Percentiles rank a stretch among this genome's conserved stretches.
Conservation (phyloP, 208 protist genomes). For the Leishmania mexicana region DNA sequence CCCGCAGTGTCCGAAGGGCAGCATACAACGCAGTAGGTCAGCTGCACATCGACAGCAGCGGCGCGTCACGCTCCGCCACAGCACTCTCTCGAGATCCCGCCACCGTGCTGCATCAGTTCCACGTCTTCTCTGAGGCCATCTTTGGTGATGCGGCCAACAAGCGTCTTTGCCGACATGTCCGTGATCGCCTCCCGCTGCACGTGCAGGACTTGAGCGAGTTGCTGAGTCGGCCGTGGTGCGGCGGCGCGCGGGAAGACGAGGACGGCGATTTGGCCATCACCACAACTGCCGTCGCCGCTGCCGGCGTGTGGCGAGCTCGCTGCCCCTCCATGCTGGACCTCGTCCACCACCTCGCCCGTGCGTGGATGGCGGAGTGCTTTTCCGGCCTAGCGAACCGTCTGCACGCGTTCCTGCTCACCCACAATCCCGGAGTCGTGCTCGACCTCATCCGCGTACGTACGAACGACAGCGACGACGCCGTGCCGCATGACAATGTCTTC, state of each 20-base stretch:
- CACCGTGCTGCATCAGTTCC: conserved; percentile 1
- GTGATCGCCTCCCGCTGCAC: conserved; percentile 27
- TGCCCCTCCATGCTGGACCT: conserved; percentile 39
- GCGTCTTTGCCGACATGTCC: conserved; percentile 18
- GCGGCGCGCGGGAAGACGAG: not conserved
- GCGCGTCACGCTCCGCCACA: not conserved
- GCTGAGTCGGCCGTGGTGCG: conserved; percentile 19
- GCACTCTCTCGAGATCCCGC: not conserved
- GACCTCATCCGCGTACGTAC: conserved; percentile 10
- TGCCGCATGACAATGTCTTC: not conserved
- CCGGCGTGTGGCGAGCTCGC: not conserved
- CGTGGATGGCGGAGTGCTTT: conserved; percentile 34
- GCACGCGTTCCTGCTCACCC: conserved; percentile 19
- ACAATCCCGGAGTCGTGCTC: conserved; percentile 22
- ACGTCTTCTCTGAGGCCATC: conserved; percentile 12
- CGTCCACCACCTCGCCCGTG: conserved; percentile 31
- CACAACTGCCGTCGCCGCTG: not conserved
- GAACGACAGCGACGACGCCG: not conserved
- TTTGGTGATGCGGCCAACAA: conserved; percentile 25
- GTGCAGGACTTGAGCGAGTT: conserved; percentile 14
- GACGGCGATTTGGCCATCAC: not conserved
- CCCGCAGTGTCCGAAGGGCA: not conserved
- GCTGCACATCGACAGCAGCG: not conserved
- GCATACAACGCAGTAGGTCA: not conserved
- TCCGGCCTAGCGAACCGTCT: conserved; percentile 9